Evolutionary conservation across 768 basidiomycete genomes (phyloP).

Genomic region (Tylopilus sp.): DNA sequence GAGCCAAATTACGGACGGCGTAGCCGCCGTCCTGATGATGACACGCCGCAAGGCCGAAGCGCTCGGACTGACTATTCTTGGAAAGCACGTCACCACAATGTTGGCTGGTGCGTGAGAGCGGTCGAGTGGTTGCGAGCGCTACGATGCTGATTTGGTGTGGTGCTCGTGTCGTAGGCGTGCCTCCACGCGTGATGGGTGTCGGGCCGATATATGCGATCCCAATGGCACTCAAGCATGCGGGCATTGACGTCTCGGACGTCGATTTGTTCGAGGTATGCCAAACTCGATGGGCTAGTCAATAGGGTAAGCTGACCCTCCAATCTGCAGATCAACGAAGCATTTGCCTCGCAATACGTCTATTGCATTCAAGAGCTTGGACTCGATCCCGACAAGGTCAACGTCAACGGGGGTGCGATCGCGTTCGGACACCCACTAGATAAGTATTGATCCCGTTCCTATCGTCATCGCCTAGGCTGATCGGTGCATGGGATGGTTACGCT

Average conservation of each 20-base stretch:
- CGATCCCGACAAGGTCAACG: slow-evolving; percentile 68
- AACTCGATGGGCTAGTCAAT: not conserved
- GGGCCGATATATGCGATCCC: slow-evolving; percentile 86
- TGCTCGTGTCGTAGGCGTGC: slow-evolving; percentile 42
- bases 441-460: slow-evolving; percentile 27
- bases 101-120: slow-evolving; percentile 50
- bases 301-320: not conserved
- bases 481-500: slow-evolving; percentile 42
- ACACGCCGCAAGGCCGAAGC: slow-evolving; percentile 73
- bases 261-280: slow-evolving; percentile 70
- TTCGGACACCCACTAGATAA: slow-evolving; percentile 80
- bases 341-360: slow-evolving; percentile 81
- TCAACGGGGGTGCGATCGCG: slow-evolving; percentile 90
- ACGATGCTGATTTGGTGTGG: not conserved
- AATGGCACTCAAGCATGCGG: slow-evolving; percentile 62
- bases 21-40: slow-evolving; percentile 81
- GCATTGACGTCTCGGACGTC: slow-evolving; percentile 64
- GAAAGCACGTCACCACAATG: slow-evolving; percentile 71
- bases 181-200: slow-evolving; percentile 86
- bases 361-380: slow-evolving; percentile 63
- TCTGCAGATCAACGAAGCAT: slow-evolving; percentile 83
- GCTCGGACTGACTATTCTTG: slow-evolving; percentile 69
- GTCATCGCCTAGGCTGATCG: slow-evolving; percentile 5
- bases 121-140: not conserved
- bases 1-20: slow-evolving; percentile 81